These are phyloP conservation scores for Adansonia grandidieri DNA, from an alignment of 441 rosid species.

Conservation along the genomic window DNA sequence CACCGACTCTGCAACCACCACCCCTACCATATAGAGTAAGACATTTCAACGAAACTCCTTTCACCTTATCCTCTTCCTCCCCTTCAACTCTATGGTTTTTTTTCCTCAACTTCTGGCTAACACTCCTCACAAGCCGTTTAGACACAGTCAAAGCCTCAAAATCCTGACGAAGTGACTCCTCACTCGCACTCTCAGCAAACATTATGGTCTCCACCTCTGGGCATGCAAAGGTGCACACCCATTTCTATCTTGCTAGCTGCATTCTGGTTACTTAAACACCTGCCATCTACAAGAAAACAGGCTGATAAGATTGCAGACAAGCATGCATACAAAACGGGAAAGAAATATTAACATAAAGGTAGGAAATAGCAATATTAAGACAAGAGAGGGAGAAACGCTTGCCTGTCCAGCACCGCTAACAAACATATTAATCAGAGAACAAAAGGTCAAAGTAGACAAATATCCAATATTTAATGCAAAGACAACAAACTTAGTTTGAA, in stretches of 20 bases:
- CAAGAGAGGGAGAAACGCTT: neutral
- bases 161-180: constrained; percentile 60
- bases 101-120: constrained; percentile 73
- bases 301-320: neutral
- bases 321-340: neutral
- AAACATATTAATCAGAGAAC: constrained; percentile 7
- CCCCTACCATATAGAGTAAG: constrained; percentile 71
- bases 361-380: neutral
- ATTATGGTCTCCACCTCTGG: constrained; percentile 35
- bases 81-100: constrained; percentile 51
- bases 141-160: constrained; percentile 72
- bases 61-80: constrained; percentile 55
- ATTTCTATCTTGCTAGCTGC: constrained; percentile 20
- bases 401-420: constrained; percentile 5
- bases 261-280: constrained; percentile 5
- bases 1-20: constrained; percentile 93
- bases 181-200: constrained; percentile 50
- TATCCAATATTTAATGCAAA: neutral
- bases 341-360: neutral
- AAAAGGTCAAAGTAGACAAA: neutral
- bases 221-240: constrained; percentile 25
- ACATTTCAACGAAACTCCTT: constrained; percentile 67
- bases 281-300: constrained; percentile 24
- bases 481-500: neutral
- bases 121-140: constrained; percentile 72